Evolutionary conservation across 208 protist species (phyloP), one percentile per base, ranked within the genome.

Genomic region (Strigomonas galati): DNA sequence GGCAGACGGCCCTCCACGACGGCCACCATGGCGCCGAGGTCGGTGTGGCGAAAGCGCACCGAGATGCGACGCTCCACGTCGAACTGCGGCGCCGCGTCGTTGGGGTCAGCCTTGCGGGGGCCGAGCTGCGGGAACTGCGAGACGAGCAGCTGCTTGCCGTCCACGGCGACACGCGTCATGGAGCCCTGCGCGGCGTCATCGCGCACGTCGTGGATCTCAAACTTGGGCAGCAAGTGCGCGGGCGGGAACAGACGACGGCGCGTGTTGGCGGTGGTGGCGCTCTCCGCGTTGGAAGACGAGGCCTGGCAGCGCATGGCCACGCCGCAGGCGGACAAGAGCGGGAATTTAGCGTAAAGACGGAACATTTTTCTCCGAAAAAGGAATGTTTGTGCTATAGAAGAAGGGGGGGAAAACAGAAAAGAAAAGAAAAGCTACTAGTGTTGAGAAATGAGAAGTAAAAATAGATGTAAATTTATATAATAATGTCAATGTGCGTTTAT

Each of bases 51-150:
- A 40, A 95, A 72, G 60, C 89, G 81, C 55, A 92, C 52, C 6
- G 84, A 85, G 52, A 91, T 72, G 58, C 89, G 89, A 52, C 85
- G 84, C n/a, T 85, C 79, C 27, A 67, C 31, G 63, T 96, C 87
- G 66, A 94, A 96, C 77, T 96, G 90, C 40, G 90, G 84, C 12
- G 81, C 83, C 24, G 77, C 48, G 72, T 96, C 90, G 72, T 91
- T 93, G 51, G 87, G 79, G 69, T 96, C 90, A 51, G 69, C 70
- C 67, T 96, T 93, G 52, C 90, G 87, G 0, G 87, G 79, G 27
- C 90, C 90, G 21, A 92, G 82, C 75, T 96, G 90, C 40, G 90
- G 90, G 75, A 85, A 94, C 78, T 92, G 84, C 21, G 85, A 88
- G 58, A 92, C 51, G 52, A 94, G 78, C 46, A 94, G 73, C 73